Conservation (phyloP, 192 early-diverging fungal genomes). For the Lobosporangium transversale region DNA sequence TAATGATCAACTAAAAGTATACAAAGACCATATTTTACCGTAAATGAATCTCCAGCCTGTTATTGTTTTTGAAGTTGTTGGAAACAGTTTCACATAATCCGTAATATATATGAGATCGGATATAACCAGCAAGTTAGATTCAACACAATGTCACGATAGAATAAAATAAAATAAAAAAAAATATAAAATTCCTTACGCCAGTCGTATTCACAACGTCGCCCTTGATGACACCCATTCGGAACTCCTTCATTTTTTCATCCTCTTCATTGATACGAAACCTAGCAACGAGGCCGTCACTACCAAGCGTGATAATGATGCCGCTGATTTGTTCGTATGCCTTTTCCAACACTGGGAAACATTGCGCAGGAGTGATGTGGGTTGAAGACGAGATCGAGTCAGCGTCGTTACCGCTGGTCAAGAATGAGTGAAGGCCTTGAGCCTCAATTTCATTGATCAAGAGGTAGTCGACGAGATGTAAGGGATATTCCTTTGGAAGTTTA, state of each 20-base stretch:
- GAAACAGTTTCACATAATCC: no score
- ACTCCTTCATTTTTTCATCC: slow-evolving; percentile 46
- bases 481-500: slow-evolving; percentile 56
- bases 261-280: slow-evolving; percentile 52
- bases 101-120: no score
- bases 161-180: neutral
- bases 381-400: slow-evolving; percentile 22
- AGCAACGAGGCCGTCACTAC: slow-evolving; percentile 70
- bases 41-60: slow-evolving; percentile 74
- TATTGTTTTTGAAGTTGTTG: no score
- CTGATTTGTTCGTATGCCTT: slow-evolving; percentile 56
- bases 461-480: slow-evolving; percentile 72
- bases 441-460: slow-evolving; percentile 88
- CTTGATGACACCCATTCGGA: slow-evolving; percentile 55
- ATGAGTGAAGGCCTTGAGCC: slow-evolving; percentile 59
- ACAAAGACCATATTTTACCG: slow-evolving; percentile 59
- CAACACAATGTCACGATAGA: no score
- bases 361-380: slow-evolving; percentile 33
- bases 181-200: slow-evolving; percentile 26
- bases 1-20: slow-evolving; percentile 54
- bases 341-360: slow-evolving; percentile 53
- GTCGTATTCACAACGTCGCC: slow-evolving; percentile 65
- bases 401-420: slow-evolving; percentile 12
- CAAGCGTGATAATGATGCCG: slow-evolving; percentile 76
- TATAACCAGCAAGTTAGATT: no score